Evolutionary conservation across 305 asterid species (phyloP).

Genomic region (Fraxinus nigra): DNA sequence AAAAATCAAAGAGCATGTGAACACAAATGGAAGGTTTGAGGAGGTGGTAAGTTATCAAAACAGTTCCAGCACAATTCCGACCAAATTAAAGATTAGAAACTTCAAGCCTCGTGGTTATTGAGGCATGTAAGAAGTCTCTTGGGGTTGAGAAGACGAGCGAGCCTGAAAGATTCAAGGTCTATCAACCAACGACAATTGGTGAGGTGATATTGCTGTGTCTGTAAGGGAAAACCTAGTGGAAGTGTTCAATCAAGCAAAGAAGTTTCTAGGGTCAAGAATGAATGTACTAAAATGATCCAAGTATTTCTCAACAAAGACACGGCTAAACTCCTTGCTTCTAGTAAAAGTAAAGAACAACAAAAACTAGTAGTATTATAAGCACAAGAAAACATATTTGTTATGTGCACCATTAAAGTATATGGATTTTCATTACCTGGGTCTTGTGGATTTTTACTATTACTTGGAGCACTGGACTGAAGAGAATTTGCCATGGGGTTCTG

Average conservation of each 20-base stretch:
- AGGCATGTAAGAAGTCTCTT: slow-evolving; percentile 9
- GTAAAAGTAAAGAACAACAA: not conserved
- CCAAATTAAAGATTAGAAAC: not conserved
- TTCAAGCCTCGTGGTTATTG: slow-evolving; percentile 17
- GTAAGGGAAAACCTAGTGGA: not conserved
- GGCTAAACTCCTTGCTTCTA: not conserved
- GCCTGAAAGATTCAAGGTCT: not conserved
- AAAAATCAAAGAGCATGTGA: not conserved
- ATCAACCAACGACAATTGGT: not conserved
- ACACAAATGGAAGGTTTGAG: not conserved
- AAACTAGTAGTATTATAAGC: not conserved
- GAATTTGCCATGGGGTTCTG: slow-evolving; percentile 44
- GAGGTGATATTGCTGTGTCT: not conserved
- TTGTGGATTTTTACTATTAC: slow-evolving; percentile 38
- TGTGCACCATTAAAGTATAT: not conserved
- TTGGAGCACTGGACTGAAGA: slow-evolving; percentile 45
- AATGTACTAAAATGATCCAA: not conserved
- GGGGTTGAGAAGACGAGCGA: not conserved
- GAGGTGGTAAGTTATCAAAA: not conserved
- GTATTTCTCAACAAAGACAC: not conserved
- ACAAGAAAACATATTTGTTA: not conserved
- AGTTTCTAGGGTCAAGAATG: not conserved
- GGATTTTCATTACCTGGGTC: slow-evolving; percentile 43
- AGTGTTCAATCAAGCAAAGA: not conserved
- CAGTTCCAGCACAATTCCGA: not conserved